Base-by-base conservation (phyloP, 31 red algal genomes). In the Asparagopsis taxiformis region DNA sequence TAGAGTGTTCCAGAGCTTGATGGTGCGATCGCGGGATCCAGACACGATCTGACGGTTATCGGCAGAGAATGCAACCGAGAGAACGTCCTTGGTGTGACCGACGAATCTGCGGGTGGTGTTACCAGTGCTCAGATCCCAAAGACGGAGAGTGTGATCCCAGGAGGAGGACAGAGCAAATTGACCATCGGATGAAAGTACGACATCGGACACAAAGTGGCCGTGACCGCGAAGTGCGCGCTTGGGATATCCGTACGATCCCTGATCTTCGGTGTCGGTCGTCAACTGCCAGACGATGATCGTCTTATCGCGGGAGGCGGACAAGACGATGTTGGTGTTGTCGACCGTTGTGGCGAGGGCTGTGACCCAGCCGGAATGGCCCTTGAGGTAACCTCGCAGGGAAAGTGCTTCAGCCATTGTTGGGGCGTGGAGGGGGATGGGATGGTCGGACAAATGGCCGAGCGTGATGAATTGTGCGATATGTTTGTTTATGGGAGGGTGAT, bases 11-110 rank as follows among this genome's bases (percentile, higher is more conserved):
- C 97, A 99, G 38, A 99, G 73, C 73, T 99, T 99, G 68, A 99
- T 99, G 55, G 97, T 99, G 53, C 81, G 75, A 74, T 99, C 97
- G 52, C 97, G 91, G n/a, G 97, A 99, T 37, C 81, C 70, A 15
- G 97, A 99, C 26, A 99, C 97, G 39, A 99, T 99, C 65, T 99
- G 97, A 26, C 97, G 87, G 59, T 99, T 99, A 62, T 99, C 97
- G 23, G 92, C 87, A 13, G 85, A 91, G 58, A 99, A 99, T 3
- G 97, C 97, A 25, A 95, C 97, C 1, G 92, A 95, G 24, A 99
- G 75, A 16, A 99, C 97, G 64, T 99, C 97, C 73, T 95, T 95
- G 49, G 87, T 72, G 67, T 99, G 97, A 26, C 91, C 91, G 28
- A 95, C 97, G 63, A 99, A 99, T 10, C 97, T 82, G 26, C 92